A percentile compares a stretch with the other conserved stretches of the same genome.
Conservation (phyloP, 1,139 yeast genomes). For the Entelexis paramagnoliae region DNA sequence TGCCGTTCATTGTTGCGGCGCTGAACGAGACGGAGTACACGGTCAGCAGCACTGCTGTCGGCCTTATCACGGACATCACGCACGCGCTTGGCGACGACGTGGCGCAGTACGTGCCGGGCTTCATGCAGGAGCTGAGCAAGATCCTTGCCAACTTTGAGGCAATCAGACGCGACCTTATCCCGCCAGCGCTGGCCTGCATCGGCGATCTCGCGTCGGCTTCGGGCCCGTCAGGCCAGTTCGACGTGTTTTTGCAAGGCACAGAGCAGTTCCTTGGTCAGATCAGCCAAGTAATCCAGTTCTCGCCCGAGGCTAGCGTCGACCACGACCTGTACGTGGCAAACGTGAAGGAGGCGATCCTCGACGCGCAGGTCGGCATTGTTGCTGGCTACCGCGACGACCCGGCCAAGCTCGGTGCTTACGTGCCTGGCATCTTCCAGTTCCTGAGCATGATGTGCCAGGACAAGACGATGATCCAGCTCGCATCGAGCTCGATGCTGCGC, state of each 20-base stretch:
- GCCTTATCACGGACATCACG: slow-evolving; percentile 93
- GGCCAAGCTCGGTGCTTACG: slow-evolving; percentile 52
- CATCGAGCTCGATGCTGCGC: slow-evolving; percentile 59
- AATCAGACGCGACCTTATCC: slow-evolving; percentile 71
- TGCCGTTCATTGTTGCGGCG: slow-evolving; percentile 72
- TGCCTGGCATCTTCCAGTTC: slow-evolving; percentile 61
- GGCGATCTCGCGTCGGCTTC: slow-evolving; percentile 92
- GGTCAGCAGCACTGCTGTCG: slow-evolving; percentile 80
- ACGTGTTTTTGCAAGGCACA: slow-evolving; percentile 66
- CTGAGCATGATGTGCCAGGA: slow-evolving; percentile 36
- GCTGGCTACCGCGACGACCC: slow-evolving; percentile 72
- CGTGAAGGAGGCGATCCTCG: slow-evolving; percentile 78
- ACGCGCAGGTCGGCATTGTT: slow-evolving; percentile 89
- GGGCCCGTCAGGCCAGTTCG: slow-evolving; percentile 51
- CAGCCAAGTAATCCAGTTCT: slow-evolving; percentile 44
- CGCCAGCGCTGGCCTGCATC: slow-evolving; percentile 84
- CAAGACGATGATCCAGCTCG: slow-evolving; percentile 47
- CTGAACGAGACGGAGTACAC: slow-evolving; percentile 74
- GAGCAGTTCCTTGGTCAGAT: slow-evolving; percentile 52
- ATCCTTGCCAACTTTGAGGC: slow-evolving; percentile 50
- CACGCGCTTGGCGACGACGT: slow-evolving; percentile 73
- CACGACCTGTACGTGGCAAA: slow-evolving; percentile 63
- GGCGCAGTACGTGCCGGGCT: slow-evolving; percentile 61
- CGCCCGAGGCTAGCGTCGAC: slow-evolving; percentile 53
- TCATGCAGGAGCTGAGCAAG: slow-evolving; percentile 73